Conservation (phyloP, 202 grass and related monocot genomes). For the Setaria italica region DNA sequence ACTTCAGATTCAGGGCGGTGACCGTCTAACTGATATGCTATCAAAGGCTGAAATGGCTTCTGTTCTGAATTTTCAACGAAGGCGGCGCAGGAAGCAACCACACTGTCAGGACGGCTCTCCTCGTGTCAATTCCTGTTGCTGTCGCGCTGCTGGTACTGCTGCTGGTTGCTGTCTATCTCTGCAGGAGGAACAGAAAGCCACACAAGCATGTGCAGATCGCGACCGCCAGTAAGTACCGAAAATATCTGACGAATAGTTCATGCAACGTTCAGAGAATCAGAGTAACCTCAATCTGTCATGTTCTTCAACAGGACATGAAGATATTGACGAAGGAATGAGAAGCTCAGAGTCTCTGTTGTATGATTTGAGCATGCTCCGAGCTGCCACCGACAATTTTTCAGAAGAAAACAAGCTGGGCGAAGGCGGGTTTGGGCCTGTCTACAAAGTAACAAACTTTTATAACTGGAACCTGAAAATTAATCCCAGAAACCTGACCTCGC, state of each 20-base stretch:
- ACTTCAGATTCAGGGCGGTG: background rate
- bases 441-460: conserved; percentile 32
- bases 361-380: conserved; percentile 46
- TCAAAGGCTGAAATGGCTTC: background rate
- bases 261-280: too few relatives aligned
- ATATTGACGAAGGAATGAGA: conserved; percentile 14
- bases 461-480: background rate
- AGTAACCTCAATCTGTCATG: background rate
- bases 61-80: too few relatives aligned
- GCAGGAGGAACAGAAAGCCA: conserved; percentile 28
- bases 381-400: conserved; percentile 58
- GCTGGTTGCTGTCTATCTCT: background rate
- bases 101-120: background rate
- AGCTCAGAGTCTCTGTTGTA: conserved; percentile 41
- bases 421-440: conserved; percentile 64
- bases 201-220: background rate
- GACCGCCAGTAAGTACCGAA: conserved; percentile 6
- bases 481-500: background rate
- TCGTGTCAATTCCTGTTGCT: conserved; percentile 20
- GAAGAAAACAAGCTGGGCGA: conserved; percentile 56
- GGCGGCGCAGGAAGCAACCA: background rate
- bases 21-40: too few relatives aligned
- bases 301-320: background rate
- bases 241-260: background rate
- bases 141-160: conserved; percentile 12